Conservation (phyloP, 2,329 filamentous ascomycete species). For the Epichloe glyceriae region DNA sequence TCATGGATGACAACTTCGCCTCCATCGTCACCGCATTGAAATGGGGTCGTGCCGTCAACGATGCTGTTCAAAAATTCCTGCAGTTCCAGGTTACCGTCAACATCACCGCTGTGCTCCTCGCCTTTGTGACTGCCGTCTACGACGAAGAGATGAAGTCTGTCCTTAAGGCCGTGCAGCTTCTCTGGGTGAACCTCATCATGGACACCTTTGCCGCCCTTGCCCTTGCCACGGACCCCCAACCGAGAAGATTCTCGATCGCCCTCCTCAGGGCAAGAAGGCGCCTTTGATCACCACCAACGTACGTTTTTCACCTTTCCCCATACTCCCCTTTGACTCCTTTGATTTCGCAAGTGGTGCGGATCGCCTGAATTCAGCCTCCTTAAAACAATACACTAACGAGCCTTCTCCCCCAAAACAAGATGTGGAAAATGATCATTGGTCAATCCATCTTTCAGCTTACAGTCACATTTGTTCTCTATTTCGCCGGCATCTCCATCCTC, state of each 20-base stretch:
- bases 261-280: conserved; percentile 47
- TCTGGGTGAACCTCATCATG: conserved; percentile 98
- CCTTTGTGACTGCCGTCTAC: conserved; percentile 76
- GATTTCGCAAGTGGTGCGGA: too few relatives aligned
- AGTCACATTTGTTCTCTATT: conserved; percentile 67
- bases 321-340: too few relatives aligned
- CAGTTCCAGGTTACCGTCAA: conserved; percentile 79
- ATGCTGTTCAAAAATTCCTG: conserved; percentile 64
- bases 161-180: conserved; percentile 75
- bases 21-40: conserved; percentile 73
- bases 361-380: too few relatives aligned
- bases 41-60: conserved; percentile 68
- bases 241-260: conserved; percentile 40
- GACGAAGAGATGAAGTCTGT: conserved; percentile 58
- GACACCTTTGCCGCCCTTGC: conserved; percentile 86
- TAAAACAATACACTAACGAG: not conserved
- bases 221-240: conserved; percentile 72
- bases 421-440: conserved; percentile 99
- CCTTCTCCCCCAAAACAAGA: conserved; percentile 53
- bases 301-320: conserved; percentile 19
- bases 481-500: conserved; percentile 43
- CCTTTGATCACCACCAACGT: conserved; percentile 50
- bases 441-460: conserved; percentile 83
- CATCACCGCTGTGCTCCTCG: conserved; percentile 76
- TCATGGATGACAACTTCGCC: conserved; percentile 80